phyloP scores from a whole-genome alignment of 75 land plant genomes.

The Pinus tabuliformis region DNA sequence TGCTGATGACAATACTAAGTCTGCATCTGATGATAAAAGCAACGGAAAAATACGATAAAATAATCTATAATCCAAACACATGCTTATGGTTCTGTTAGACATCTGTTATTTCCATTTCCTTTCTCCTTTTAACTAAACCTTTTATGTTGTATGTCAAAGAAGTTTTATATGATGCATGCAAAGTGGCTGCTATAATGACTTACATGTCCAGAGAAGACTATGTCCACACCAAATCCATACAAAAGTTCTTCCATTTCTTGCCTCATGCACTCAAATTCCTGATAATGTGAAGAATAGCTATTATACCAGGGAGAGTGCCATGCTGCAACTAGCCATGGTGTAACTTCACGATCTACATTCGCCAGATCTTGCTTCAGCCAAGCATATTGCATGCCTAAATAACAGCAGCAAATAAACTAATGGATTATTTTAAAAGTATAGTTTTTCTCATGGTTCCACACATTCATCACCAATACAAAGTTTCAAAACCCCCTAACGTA shows the following conservation, averaged over 20 bases:
- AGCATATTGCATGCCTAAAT: constrained; percentile 73
- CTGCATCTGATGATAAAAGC: not conserved
- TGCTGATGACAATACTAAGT: too few relatives aligned
- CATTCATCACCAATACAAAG: not conserved
- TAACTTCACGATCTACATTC: constrained; percentile 56
- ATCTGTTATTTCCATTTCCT: not conserved
- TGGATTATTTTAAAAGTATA: constrained; percentile 5
- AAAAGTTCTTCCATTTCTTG: constrained; percentile 83
- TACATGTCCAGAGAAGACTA: constrained; percentile 94
- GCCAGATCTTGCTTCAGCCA: constrained; percentile 75
- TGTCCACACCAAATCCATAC: constrained; percentile 72
- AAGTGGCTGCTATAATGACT: constrained; percentile 14
- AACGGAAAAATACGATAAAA: not conserved
- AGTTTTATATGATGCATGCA: not conserved
- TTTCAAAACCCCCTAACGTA: not conserved
- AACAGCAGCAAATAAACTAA: not conserved
- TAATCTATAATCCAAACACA: not conserved
- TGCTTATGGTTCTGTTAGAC: not conserved
- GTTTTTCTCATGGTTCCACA: not conserved
- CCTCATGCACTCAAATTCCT: constrained; percentile 97
- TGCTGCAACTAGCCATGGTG: constrained; percentile 90
- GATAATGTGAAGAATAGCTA: constrained; percentile 89
- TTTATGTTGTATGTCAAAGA: not conserved
- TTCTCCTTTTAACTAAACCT: not conserved
- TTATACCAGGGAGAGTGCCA: constrained; percentile 98